Percentiles rank a stretch among this genome's conserved stretches.
Conservation (phyloP, 2,329 filamentous ascomycete genomes). For the Cytospora schulzeri region DNA sequence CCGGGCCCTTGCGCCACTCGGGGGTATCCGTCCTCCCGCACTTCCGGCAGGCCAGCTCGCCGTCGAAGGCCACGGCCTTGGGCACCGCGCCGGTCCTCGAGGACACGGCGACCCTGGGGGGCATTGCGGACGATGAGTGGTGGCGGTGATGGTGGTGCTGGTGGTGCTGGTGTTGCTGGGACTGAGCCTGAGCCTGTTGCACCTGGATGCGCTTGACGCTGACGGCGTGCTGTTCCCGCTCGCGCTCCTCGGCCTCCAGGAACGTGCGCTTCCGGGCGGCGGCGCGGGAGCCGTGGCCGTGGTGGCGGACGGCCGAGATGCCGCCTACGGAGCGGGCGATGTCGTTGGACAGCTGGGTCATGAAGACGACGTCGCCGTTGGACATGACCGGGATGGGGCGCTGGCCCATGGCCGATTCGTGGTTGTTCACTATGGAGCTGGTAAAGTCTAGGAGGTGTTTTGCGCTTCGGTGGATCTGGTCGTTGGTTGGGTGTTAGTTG, state of each 20-base stretch:
- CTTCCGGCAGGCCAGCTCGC: slow-evolving; percentile 18
- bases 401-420: slow-evolving; percentile 20
- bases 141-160: neutral
- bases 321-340: slow-evolving; percentile 26
- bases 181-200: neutral
- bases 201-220: neutral
- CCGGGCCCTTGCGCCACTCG: slow-evolving; percentile 28
- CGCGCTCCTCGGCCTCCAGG: slow-evolving; percentile 6
- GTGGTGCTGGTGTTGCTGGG: neutral
- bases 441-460: slow-evolving; percentile 27
- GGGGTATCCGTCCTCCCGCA: slow-evolving; percentile 28
- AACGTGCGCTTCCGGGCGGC: slow-evolving; percentile 18
- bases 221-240: neutral
- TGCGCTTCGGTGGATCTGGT: slow-evolving; percentile 30
- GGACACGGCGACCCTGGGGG: neutral
- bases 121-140: neutral
- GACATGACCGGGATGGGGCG: slow-evolving; percentile 27
- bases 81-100: neutral
- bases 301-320: slow-evolving; percentile 26
- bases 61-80: neutral
- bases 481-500: too few relatives aligned
- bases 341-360: slow-evolving; percentile 29
- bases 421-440: slow-evolving; percentile 20
- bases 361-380: slow-evolving; percentile 29
- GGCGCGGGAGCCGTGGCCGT: slow-evolving; percentile 26